A percentile compares a stretch with the other conserved stretches of the same genome.
phyloP scores from a whole-genome alignment of 164 flowering plant genomes.

The Tinospora cordifolia region DNA sequence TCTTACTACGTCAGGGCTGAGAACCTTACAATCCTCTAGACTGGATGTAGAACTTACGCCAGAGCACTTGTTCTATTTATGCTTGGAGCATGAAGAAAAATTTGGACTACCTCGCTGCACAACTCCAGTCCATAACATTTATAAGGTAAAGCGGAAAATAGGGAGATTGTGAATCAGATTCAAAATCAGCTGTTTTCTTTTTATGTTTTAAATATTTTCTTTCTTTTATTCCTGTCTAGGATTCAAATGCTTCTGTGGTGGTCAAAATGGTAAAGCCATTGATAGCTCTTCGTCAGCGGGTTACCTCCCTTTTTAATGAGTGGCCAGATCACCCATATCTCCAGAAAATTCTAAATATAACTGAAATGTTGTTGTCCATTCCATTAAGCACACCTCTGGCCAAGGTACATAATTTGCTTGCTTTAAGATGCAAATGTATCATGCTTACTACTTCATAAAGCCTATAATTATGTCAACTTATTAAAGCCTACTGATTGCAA shows the following conservation, averaged over 20 bases:
- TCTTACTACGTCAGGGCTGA: constrained; percentile 36
- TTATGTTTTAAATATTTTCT: neutral
- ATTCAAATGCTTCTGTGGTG: constrained; percentile 61
- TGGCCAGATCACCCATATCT: constrained; percentile 73
- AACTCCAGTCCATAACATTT: constrained; percentile 44
- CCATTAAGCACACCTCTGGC: constrained; percentile 65
- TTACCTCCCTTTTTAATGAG: constrained; percentile 42
- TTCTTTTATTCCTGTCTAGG: constrained; percentile 30
- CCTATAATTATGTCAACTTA: neutral
- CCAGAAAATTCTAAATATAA: constrained; percentile 50
- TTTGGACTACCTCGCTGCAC: constrained; percentile 24
- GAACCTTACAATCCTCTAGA: constrained; percentile 31
- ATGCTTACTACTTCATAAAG: neutral
- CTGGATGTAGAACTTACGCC: constrained; percentile 61
- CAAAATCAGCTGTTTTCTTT: neutral
- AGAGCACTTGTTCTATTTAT: constrained; percentile 64
- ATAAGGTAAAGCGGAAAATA: constrained; percentile 46
- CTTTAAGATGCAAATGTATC: constrained; percentile 4
- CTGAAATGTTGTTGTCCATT: constrained; percentile 58
- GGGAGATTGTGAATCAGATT: neutral
- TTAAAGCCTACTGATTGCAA: neutral
- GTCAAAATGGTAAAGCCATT: constrained; percentile 60
- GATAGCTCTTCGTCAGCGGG: constrained; percentile 28
- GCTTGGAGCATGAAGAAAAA: constrained; percentile 48
- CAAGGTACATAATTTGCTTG: constrained; percentile 47